phyloP scores from a whole-genome alignment of 768 basidiomycete genomes.

The Pluteus cervinus region DNA sequence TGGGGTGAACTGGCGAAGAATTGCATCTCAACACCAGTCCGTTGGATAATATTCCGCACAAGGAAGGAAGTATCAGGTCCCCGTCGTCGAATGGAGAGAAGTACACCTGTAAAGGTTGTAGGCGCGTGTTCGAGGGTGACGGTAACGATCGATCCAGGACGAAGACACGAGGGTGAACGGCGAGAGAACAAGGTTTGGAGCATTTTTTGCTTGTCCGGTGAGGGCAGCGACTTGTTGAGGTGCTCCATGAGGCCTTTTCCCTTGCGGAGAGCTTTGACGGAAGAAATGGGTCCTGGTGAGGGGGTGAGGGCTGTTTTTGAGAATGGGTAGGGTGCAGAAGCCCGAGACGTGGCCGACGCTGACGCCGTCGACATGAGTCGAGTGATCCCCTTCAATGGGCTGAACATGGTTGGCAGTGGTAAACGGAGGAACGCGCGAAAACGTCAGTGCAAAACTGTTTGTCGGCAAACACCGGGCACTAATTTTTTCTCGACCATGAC shows the following conservation, averaged over 20 bases:
- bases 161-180: slow-evolving; percentile 58
- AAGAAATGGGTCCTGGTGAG: slow-evolving; percentile 34
- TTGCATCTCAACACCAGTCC: slow-evolving; percentile 91
- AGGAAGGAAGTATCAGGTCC: slow-evolving; percentile 87
- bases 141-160: slow-evolving; percentile 82
- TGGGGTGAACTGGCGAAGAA: slow-evolving; percentile 84
- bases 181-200: slow-evolving; percentile 68
- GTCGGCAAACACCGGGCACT: too few species aligned
- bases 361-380: slow-evolving; percentile 45
- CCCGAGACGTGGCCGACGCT: slow-evolving; percentile 26
- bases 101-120: slow-evolving; percentile 81
- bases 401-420: too few species aligned
- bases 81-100: slow-evolving; percentile 75
- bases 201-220: slow-evolving; percentile 64
- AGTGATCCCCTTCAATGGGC: slow-evolving; percentile 27
- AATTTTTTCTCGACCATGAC: too few species aligned
- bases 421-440: too few species aligned
- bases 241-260: slow-evolving; percentile 81
- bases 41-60: slow-evolving; percentile 84
- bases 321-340: slow-evolving; percentile 55
- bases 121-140: slow-evolving; percentile 75
- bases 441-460: not conserved
- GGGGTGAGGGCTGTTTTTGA: slow-evolving; percentile 60
- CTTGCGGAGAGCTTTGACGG: slow-evolving; percentile 40
- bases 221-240: slow-evolving; percentile 57